phyloP scores from a whole-genome alignment of 306 rosid species.

The Inga laurina region DNA sequence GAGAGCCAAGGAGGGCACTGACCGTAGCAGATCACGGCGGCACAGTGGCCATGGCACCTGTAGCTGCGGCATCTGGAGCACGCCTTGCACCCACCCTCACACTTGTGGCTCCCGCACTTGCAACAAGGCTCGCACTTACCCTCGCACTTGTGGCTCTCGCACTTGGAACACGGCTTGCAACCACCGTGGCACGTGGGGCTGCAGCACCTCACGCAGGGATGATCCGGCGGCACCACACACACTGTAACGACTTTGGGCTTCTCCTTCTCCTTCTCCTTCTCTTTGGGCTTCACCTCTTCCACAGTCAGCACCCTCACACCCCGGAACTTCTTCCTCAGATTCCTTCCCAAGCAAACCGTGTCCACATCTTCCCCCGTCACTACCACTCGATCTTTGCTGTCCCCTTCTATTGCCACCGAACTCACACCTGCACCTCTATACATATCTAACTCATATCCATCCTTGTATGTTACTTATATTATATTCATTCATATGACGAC shows the following conservation, averaged over 20 bases:
- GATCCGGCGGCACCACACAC: not conserved
- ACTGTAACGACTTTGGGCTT: not conserved
- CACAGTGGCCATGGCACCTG: not conserved
- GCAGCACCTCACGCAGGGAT: not conserved
- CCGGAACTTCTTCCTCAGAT: conserved; percentile 41
- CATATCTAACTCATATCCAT: not conserved
- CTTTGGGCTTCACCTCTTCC: conserved; percentile 24
- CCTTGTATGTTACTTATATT: not conserved
- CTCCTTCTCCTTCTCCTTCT: not conserved
- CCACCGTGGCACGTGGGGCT: not conserved
- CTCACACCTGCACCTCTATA: not conserved
- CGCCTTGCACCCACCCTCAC: not conserved
- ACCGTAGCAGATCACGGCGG: not conserved
- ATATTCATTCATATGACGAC: not conserved
- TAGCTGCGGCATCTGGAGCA: not conserved
- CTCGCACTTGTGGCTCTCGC: not conserved
- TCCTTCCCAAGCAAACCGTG: conserved; percentile 12
- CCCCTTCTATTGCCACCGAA: conserved; percentile 11
- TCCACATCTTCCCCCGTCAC: conserved; percentile 1
- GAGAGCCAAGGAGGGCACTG: conserved; percentile 1
- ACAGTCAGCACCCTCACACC: conserved; percentile 13
- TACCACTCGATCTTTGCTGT: not conserved
- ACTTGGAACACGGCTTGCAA: conserved; percentile 7
- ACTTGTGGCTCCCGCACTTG: not conserved
- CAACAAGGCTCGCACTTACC: not conserved